A percentile compares a stretch with the other conserved stretches of the same genome.
These are phyloP conservation scores for Mucor racemosus DNA, from an alignment of 371 early-diverging fungal genomes.

Conservation along the genomic window DNA sequence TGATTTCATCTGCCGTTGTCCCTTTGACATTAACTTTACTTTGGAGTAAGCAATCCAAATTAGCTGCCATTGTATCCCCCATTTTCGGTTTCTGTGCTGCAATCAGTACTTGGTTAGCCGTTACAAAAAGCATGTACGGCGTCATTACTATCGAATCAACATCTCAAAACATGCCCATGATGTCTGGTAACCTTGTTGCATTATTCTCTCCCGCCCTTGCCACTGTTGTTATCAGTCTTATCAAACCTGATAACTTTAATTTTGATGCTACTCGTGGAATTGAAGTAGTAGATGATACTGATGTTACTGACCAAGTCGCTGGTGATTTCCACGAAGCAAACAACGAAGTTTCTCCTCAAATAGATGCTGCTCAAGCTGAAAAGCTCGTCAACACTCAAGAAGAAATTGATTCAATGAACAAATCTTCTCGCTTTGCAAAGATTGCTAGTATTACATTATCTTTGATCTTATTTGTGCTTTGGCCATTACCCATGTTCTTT, in stretches of 20 bases:
- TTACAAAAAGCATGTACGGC: slow-evolving; percentile 58
- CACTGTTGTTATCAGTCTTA: slow-evolving; percentile 35
- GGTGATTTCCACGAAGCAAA: slow-evolving; percentile 30
- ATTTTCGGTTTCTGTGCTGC: slow-evolving; percentile 59
- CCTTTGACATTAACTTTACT: slow-evolving; percentile 67
- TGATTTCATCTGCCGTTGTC: slow-evolving; percentile 67
- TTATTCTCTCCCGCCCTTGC: slow-evolving; percentile 36
- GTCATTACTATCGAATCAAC: slow-evolving; percentile 60
- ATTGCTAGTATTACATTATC: slow-evolving; percentile 52
- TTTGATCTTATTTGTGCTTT: slow-evolving; percentile 59
- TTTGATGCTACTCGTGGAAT: slow-evolving; percentile 59
- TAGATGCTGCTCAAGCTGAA: neutral
- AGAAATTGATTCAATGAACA: slow-evolving; percentile 28
- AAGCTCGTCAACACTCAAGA: slow-evolving; percentile 16
- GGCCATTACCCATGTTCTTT: slow-evolving; percentile 75
- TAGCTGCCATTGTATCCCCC: slow-evolving; percentile 60
- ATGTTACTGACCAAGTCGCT: slow-evolving; percentile 17
- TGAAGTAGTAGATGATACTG: slow-evolving; percentile 51
- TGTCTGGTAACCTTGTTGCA: slow-evolving; percentile 68
- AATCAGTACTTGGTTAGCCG: slow-evolving; percentile 65
- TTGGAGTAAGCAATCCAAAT: slow-evolving; percentile 66
- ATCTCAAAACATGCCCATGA: slow-evolving; percentile 69
- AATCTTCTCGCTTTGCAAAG: slow-evolving; percentile 40
- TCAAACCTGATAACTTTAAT: slow-evolving; percentile 66
- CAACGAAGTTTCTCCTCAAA: neutral